Conservation (phyloP, 371 early-diverging fungal genomes). For the Mortierella sp. region DNA sequence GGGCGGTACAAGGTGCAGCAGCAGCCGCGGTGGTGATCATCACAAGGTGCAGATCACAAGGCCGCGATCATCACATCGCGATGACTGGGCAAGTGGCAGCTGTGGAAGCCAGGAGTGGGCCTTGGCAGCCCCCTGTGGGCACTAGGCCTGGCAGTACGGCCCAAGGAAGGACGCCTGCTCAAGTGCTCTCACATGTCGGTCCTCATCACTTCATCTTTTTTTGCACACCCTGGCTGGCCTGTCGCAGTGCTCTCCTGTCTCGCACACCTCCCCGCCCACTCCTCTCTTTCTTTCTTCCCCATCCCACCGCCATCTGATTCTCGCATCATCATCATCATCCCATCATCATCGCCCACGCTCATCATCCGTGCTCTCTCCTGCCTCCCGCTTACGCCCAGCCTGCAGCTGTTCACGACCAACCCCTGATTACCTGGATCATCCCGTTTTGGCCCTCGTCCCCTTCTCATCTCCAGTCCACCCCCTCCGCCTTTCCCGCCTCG, state of each 20-base stretch:
- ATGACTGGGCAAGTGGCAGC: no score
- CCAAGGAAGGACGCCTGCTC: no score
- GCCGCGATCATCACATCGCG: no score
- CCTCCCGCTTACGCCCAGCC: not conserved
- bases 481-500: slow-evolving; percentile 1
- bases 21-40: no score
- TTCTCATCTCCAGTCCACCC: not conserved
- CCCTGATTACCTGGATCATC: not conserved
- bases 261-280: not conserved
- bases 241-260: not conserved
- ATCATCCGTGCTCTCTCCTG: not conserved
- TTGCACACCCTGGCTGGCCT: no score
- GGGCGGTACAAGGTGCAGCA: no score
- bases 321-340: not conserved
- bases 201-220: no score
- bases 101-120: no score
- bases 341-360: not conserved
- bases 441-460: not conserved
- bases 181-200: no score
- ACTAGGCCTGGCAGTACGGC: no score
- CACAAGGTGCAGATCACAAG: no score
- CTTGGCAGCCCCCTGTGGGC: no score
- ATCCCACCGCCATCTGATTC: not conserved
- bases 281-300: slow-evolving; percentile 6
- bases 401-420: not conserved